A percentile compares a stretch with the other conserved stretches of the same genome.
Conservation (phyloP, 139 green algal genomes). For the Spirogloea muscicola region DNA sequence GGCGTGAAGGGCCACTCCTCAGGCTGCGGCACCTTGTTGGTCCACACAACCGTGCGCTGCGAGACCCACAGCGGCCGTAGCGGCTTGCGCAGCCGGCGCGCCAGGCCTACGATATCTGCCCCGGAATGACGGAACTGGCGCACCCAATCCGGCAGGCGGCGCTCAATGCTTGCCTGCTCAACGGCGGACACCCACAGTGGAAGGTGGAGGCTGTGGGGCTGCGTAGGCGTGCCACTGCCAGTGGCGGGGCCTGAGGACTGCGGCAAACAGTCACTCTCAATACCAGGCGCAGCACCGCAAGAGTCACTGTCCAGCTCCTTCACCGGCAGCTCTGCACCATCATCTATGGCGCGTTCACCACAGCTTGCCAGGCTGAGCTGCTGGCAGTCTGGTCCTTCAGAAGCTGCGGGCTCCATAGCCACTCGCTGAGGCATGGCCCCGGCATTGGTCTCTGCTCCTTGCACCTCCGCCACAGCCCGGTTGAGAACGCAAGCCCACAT, state of each 20-base stretch:
- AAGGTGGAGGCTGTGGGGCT: slow-evolving; percentile 65
- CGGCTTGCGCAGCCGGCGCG: slow-evolving; percentile 68
- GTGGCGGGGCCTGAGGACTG: background rate
- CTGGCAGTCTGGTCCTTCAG: background rate
- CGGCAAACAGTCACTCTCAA: background rate
- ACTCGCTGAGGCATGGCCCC: background rate
- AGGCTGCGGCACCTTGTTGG: slow-evolving; percentile 54
- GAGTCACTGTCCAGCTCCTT: too few relatives aligned
- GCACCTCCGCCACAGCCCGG: slow-evolving; percentile 53
- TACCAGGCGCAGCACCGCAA: too few relatives aligned
- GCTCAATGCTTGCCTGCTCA: slow-evolving; percentile 70
- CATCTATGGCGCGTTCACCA: background rate
- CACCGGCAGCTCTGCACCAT: background rate
- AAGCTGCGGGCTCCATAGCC: background rate
- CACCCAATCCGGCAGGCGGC: slow-evolving; percentile 69
- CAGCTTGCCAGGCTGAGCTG: background rate
- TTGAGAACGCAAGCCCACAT: slow-evolving; percentile 89
- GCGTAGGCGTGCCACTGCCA: slow-evolving; percentile 48
- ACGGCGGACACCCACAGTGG: slow-evolving; percentile 73
- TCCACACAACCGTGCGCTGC: slow-evolving; percentile 69
- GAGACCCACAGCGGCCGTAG: slow-evolving; percentile 86
- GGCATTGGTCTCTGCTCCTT: background rate
- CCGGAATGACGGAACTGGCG: slow-evolving; percentile 41
- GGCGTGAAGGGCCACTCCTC: slow-evolving; percentile 72
- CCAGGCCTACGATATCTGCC: slow-evolving; percentile 1